Conservation (phyloP, 1,284 basidiomycete genomes). For the Meira nashicola region DNA sequence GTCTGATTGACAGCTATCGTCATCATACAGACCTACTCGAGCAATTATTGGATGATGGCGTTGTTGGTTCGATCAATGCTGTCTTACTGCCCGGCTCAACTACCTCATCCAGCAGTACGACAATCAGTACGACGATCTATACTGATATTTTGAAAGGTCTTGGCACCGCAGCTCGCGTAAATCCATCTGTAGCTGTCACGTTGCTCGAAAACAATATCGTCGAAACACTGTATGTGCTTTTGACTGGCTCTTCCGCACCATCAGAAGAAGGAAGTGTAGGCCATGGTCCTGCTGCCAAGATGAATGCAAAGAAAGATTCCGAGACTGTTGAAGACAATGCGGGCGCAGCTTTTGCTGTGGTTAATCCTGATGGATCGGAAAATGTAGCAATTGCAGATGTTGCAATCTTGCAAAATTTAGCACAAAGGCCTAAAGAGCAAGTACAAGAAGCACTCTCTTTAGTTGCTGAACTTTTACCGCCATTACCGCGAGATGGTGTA, state of each 20-base stretch:
- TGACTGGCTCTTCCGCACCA: constrained; percentile 46
- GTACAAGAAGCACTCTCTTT: constrained; percentile 47
- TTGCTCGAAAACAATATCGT: constrained; percentile 46
- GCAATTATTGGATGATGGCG: constrained; percentile 30
- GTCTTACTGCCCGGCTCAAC: constrained; percentile 35
- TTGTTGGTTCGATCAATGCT: constrained; percentile 38
- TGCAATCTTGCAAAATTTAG: constrained; percentile 94
- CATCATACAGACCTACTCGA: constrained; percentile 39
- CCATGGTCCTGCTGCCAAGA: constrained; percentile 11
- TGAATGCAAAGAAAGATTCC: background rate
- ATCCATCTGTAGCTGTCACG: constrained; percentile 35
- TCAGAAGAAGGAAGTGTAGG: constrained; percentile 14
- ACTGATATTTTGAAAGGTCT: constrained; percentile 47
- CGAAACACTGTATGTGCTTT: constrained; percentile 45
- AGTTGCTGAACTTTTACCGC: constrained; percentile 43
- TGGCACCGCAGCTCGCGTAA: constrained; percentile 36
- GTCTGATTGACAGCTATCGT: constrained; percentile 38
- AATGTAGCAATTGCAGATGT: constrained; percentile 62
- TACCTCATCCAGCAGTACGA: constrained; percentile 14
- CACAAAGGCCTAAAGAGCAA: constrained; percentile 84
- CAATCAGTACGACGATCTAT: constrained; percentile 31
- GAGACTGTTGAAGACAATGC: constrained; percentile 19
- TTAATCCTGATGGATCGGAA: constrained; percentile 3
- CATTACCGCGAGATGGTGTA: constrained; percentile 67
- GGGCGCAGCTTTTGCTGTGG: constrained; percentile 23